Base-by-base conservation (phyloP, 108 stramenopile species). In the Mayamaea pseudoterrestris region DNA sequence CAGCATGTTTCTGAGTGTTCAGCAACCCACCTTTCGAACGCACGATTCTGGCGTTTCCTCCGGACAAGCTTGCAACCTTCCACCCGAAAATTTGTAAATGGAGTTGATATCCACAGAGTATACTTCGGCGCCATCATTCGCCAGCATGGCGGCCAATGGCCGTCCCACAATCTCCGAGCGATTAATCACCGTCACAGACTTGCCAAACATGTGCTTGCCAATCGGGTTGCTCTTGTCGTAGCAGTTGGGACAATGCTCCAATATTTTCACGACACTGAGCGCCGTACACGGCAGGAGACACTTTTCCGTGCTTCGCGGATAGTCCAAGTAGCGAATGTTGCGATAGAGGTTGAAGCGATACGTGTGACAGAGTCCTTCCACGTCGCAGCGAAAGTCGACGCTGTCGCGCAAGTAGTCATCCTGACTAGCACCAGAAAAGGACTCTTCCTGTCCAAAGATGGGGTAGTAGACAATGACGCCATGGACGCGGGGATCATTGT, bases 401-500 rank as follows among this genome's bases (percentile, higher is more conserved):
- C 75, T 65, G 61, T 97, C 96, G 30, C 96, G 71, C n/a, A 97
- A 61, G 58, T 94, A 94, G 64, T 97, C 96, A 66, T 97, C 96
- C 60, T 94, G 93, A 53, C 71, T 72, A 18, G 79, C 90, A 11
- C 96, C 96, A 37, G 67, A 86, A 54, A 93, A 97, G 13, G 82
- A 84, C 44, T 93, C 93, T 20, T 83, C 77, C 42, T 86, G 80
- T 8, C 94, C 96, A 55, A 97, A 97, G 49, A 94, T 93, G 32
- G 96, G 96, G 68, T 97, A 97, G 60, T 97, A 97, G 12, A 97
- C 93, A 55, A 97, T 93, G 41, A 97, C 92, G 23, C 96, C 96
- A 57, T 93, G 92, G 31, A 97, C 94, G 16, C 77, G 71, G 5
- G 90, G 90, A 50, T 95, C 94, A 20, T 82, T 85, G 60, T 97